These are phyloP conservation scores for Colletotrichum echinochloae DNA, from an alignment of 2,329 filamentous ascomycete species.

Conservation along the genomic window DNA sequence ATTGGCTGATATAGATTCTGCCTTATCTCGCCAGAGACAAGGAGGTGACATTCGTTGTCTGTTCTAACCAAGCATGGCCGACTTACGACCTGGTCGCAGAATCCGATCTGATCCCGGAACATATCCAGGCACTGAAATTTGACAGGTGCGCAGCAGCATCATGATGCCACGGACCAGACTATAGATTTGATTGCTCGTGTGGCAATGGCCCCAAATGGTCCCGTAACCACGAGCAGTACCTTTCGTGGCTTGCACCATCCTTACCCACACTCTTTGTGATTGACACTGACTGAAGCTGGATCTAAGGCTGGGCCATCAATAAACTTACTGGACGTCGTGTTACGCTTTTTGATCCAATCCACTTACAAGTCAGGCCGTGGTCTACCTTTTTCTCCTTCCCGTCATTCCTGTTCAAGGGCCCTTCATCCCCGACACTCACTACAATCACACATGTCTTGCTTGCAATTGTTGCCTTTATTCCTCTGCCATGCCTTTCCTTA, in stretches of 20 bases:
- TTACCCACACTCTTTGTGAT: neutral
- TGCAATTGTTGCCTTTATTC: neutral
- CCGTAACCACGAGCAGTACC: neutral
- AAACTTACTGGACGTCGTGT: neutral
- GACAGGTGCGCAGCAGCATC: neutral
- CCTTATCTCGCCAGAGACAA: neutral
- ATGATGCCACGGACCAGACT: neutral
- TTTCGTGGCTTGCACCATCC: neutral
- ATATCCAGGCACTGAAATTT: neutral
- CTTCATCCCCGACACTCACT: neutral
- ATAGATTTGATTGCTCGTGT: neutral
- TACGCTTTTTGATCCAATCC: conserved; percentile 13
- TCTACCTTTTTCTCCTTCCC: neutral
- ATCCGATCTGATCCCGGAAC: neutral
- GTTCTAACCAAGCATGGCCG: no score
- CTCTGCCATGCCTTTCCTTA: neutral
- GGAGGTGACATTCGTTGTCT: neutral
- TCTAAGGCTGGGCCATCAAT: neutral
- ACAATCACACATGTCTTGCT: neutral
- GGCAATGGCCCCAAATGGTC: neutral
- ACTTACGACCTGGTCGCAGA: no score
- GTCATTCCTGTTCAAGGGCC: neutral
- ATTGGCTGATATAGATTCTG: neutral
- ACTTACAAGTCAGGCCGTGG: neutral
- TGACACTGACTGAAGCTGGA: conserved; percentile 17